These are phyloP conservation scores for Yamadazyma epiphylla DNA, from an alignment of 1,139 yeast genomes.

Conservation along the genomic window DNA sequence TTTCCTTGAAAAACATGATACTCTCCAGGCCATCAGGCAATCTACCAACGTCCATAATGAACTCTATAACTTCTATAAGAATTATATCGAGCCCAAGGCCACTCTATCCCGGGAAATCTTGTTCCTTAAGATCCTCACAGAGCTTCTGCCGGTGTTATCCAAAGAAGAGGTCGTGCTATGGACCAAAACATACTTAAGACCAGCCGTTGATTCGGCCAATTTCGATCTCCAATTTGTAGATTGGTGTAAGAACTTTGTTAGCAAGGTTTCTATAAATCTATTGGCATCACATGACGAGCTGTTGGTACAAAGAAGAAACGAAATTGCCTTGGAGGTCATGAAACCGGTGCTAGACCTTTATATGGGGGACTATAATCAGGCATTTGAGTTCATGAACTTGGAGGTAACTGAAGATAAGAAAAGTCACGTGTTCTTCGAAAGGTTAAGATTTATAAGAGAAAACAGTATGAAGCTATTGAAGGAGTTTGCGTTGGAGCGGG, in stretches of 20 bases:
- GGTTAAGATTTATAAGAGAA: slow-evolving; percentile 43
- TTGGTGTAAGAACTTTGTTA: slow-evolving; percentile 40
- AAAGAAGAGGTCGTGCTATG: slow-evolving; percentile 43
- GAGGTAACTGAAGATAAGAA: slow-evolving; percentile 15
- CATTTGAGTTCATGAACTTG: slow-evolving; percentile 17
- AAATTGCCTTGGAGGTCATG: slow-evolving; percentile 24
- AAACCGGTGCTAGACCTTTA: slow-evolving; percentile 27
- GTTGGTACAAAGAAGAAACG: slow-evolving; percentile 18
- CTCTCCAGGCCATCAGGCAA: slow-evolving; percentile 30
- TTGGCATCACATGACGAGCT: slow-evolving; percentile 23
- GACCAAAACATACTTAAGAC: slow-evolving; percentile 48
- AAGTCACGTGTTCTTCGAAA: slow-evolving; percentile 39
- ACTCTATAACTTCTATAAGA: slow-evolving; percentile 40
- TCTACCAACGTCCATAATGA: slow-evolving; percentile 47
- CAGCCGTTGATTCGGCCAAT: slow-evolving; percentile 64
- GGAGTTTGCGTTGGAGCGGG: slow-evolving; percentile 34
- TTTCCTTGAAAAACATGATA: slow-evolving; percentile 37
- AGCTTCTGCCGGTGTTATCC: slow-evolving; percentile 36
- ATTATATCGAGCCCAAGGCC: slow-evolving; percentile 29
- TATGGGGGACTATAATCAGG: slow-evolving; percentile 18
- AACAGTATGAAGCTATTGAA: slow-evolving; percentile 40
- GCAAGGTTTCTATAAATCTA: slow-evolving; percentile 23
- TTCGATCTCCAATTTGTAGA: slow-evolving; percentile 36
- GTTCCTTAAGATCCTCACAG: slow-evolving; percentile 45
- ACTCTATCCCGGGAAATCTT: slow-evolving; percentile 33